These are phyloP conservation scores for Tolypocladium ovalisporum DNA, from an alignment of 2,329 filamentous ascomycete genomes.

Conservation along the genomic window DNA sequence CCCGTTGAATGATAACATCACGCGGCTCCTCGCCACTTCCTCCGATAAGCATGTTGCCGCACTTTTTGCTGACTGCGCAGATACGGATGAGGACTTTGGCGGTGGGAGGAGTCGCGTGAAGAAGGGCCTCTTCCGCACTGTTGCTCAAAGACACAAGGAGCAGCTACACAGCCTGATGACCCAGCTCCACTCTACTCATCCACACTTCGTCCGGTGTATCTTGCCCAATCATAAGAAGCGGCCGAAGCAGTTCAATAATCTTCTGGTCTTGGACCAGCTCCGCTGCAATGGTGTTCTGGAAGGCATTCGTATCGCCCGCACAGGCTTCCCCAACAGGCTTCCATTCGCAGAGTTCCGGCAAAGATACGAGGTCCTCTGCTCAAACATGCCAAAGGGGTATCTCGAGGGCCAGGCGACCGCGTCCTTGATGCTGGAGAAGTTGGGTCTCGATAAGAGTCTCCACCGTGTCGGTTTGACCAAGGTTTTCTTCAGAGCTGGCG, in stretches of 20 bases:
- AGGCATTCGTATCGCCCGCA: slow-evolving; percentile 92
- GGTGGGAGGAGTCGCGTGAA: slow-evolving; percentile 74
- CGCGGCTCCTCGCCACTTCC: slow-evolving; percentile 73
- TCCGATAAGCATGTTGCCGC: slow-evolving; percentile 71
- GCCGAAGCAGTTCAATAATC: slow-evolving; percentile 82
- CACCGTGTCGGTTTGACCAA: slow-evolving; percentile 94
- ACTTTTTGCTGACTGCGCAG: slow-evolving; percentile 81
- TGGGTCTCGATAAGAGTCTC: slow-evolving; percentile 72
- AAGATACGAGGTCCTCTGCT: slow-evolving; percentile 89
- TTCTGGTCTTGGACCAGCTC: slow-evolving; percentile 93
- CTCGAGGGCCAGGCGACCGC: slow-evolving; percentile 82
- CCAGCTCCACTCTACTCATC: slow-evolving; percentile 90
- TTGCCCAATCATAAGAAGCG: slow-evolving; percentile 96
- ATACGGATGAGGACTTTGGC: slow-evolving; percentile 62
- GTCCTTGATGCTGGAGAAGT: slow-evolving; percentile 77
- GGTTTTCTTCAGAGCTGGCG: slow-evolving; percentile 94
- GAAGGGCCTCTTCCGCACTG: slow-evolving; percentile 92
- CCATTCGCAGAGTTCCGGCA: slow-evolving; percentile 90
- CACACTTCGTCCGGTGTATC: slow-evolving; percentile 96
- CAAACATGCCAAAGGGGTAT: slow-evolving; percentile 79
- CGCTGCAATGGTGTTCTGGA: slow-evolving; percentile 98
- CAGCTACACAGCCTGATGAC: slow-evolving; percentile 94
- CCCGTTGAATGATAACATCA: slow-evolving; percentile 93
- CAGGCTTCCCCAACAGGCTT: slow-evolving; percentile 89
- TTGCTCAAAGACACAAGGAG: slow-evolving; percentile 94